phyloP scores from a whole-genome alignment of 2,329 filamentous ascomycete species.

The Diplocarpon rosae region DNA sequence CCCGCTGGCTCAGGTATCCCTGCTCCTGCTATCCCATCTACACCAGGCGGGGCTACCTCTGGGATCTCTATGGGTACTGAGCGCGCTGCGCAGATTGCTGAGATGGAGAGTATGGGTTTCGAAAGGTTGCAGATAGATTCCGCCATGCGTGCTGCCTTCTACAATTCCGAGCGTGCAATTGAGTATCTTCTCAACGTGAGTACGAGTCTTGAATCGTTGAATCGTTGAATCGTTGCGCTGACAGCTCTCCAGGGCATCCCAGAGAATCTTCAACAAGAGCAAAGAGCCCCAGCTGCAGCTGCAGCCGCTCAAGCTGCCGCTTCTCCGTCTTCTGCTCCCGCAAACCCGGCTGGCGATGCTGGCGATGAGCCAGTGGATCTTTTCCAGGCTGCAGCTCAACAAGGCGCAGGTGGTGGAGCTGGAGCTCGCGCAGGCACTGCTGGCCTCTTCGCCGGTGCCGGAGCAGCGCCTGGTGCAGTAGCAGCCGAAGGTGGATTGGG shows the following conservation, averaged over 20 bases:
- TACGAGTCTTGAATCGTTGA: slow-evolving; percentile 10
- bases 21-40: slow-evolving; percentile 34
- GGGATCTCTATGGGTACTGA: slow-evolving; percentile 79
- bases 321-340: slow-evolving; percentile 28
- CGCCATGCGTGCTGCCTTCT: slow-evolving; percentile 92
- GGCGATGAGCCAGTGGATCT: slow-evolving; percentile 68
- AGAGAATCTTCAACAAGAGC: slow-evolving; percentile 66
- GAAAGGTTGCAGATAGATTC: slow-evolving; percentile 77
- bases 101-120: slow-evolving; percentile 98
- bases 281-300: slow-evolving; percentile 38
- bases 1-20: slow-evolving; percentile 38
- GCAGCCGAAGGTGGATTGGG: slow-evolving; percentile 45
- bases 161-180: slow-evolving; percentile 93
- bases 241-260: slow-evolving; percentile 64
- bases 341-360: slow-evolving; percentile 36
- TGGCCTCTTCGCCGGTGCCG: slow-evolving; percentile 27
- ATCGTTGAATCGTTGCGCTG: slow-evolving; percentile 5
- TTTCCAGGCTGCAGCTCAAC: slow-evolving; percentile 81
- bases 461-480: slow-evolving; percentile 31
- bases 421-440: slow-evolving; percentile 1
- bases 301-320: slow-evolving; percentile 35
- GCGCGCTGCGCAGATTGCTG: slow-evolving; percentile 69
- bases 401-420: slow-evolving; percentile 28
- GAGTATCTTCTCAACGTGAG: slow-evolving; percentile 85
- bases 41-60: slow-evolving; percentile 55